Base-by-base conservation (phyloP, 2,329 filamentous ascomycete species). In the Pyrenophora seminiperda region DNA sequence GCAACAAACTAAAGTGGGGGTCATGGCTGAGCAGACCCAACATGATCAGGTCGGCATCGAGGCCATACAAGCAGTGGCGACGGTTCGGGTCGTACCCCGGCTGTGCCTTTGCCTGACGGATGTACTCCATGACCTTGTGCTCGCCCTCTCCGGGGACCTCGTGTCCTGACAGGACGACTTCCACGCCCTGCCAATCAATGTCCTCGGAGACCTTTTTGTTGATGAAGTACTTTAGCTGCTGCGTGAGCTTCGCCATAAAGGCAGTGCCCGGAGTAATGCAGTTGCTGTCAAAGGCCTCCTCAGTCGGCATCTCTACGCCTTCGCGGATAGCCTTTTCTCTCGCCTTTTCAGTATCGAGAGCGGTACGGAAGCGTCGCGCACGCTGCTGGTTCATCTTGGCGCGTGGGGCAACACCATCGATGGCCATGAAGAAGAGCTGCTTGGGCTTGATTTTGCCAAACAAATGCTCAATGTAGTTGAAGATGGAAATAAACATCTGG, bases 121-220 rank as follows among this genome's bases (percentile, higher is more conserved):
- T 99, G 75, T 99, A 99, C 76, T 99, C 95, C 94, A 99, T 99
- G 76, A 99, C 96, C 79, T 99, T 99, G 80, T 99, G 94, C 75
- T 99, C 94, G 65, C 94, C 94, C 76, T 99, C 95, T 65, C 94
- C 94, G 5, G 94, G 94, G 19, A 97, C 93, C 75, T 99, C 95
- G 70, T 99, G 95, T 46, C 95, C 94, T 5, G 94, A 99, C 51
- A 99, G 82, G 44, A 99, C 91, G 63, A 99, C 87, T 70, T 97
- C 92, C 59, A 95, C 94, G 53, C 90, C 90, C 76, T 99, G 94
- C 94, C 94, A 99, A 67, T 99, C 94, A 39, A 87, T 85, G 73
- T 99, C 94, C 73, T 99, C 93, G 2, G 91, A 94, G 9, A 99
- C 87, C 76, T 99, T 99, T 77, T 99, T 99, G 79, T 90, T 96